Conservation (phyloP, 2,329 filamentous ascomycete genomes). For the Venturia asperata region DNA sequence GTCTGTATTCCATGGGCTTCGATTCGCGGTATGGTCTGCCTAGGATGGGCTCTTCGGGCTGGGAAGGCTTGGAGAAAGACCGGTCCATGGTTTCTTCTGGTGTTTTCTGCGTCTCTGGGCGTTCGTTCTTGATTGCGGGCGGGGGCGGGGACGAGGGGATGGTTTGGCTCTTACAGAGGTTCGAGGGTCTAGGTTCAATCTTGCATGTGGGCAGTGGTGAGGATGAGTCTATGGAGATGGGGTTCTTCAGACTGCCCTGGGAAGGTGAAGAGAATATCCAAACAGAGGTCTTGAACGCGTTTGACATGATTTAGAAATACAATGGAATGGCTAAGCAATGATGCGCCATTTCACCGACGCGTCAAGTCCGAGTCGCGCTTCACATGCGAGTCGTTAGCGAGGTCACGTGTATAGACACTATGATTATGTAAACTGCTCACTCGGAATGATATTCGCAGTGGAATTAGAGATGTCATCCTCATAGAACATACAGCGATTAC, state of each 20-base stretch:
- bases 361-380: not conserved
- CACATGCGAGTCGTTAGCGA: slow-evolving; percentile 5
- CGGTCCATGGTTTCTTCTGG: not conserved
- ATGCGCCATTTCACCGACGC: not conserved
- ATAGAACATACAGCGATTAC: no score
- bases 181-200: not conserved
- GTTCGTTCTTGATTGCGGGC: not conserved
- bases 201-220: not conserved
- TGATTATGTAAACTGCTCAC: no score
- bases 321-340: not conserved
- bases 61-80: not conserved
- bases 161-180: not conserved
- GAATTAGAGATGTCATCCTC: no score
- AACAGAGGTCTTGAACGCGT: not conserved
- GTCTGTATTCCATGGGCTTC: slow-evolving; percentile 5
- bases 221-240: not conserved
- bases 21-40: slow-evolving; percentile 5
- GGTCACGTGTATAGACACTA: not conserved
- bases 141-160: slow-evolving; percentile 1
- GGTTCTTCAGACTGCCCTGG: not conserved
- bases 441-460: no score
- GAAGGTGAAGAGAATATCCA: not conserved
- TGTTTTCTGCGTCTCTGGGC: not conserved
- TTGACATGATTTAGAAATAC: not conserved
- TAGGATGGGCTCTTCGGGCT: not conserved